Evolutionary conservation across 2,329 filamentous ascomycete species (phyloP).

Genomic region (Sarocladium kiliense): DNA sequence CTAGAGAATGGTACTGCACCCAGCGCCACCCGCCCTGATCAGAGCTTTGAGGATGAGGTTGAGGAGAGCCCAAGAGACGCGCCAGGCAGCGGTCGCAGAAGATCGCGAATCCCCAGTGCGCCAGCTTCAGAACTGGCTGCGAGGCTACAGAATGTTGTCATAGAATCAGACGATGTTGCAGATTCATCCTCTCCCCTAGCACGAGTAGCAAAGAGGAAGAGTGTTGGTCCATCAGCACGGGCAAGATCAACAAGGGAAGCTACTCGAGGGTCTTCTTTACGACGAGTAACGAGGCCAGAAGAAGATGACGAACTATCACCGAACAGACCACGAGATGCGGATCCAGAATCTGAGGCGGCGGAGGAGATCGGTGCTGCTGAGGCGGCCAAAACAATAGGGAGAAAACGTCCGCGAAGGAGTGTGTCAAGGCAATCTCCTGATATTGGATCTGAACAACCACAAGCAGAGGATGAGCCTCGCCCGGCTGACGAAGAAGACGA

Average conservation of each 20-base stretch:
- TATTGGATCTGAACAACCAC: constrained; percentile 25
- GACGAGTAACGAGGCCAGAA: constrained; percentile 9
- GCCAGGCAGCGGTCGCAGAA: constrained; percentile 50
- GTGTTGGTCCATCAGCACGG: constrained; percentile 23
- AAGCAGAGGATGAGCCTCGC: constrained; percentile 17
- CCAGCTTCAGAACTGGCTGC: constrained; percentile 32
- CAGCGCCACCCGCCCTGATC: neutral
- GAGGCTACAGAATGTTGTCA: constrained; percentile 36
- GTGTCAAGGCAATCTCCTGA: constrained; percentile 35
- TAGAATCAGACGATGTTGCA: constrained; percentile 22
- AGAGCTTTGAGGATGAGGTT: constrained; percentile 16
- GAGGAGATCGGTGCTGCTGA: constrained; percentile 39
- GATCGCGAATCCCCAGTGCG: constrained; percentile 25
- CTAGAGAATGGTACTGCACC: no score
- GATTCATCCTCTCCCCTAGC: constrained; percentile 37
- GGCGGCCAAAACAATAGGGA: constrained; percentile 35
- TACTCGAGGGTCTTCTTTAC: constrained; percentile 13
- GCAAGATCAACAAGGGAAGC: constrained; percentile 19
- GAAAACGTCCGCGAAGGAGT: constrained; percentile 37
- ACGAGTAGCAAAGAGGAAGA: constrained; percentile 28
- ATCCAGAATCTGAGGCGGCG: constrained; percentile 20
- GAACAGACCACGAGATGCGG: constrained; percentile 15
- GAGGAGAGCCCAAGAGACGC: constrained; percentile 46
- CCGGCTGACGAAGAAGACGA: constrained; percentile 24
- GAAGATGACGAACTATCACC: constrained; percentile 29